Percentiles rank a stretch among this genome's conserved stretches.
These are phyloP conservation scores for Suillus decipiens DNA, from an alignment of 768 basidiomycete species.

Conservation along the genomic window DNA sequence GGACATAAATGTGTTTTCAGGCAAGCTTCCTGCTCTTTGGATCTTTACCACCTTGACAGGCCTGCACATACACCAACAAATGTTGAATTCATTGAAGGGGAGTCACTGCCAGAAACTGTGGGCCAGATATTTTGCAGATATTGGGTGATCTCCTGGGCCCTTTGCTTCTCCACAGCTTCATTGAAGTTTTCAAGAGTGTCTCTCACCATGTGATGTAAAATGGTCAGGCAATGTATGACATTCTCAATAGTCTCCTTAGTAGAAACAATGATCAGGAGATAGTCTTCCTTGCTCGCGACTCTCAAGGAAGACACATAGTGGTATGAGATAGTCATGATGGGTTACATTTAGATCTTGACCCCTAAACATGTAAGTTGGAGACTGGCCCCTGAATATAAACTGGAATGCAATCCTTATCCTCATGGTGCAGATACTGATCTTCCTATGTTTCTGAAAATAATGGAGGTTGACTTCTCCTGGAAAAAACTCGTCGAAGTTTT, in stretches of 20 bases:
- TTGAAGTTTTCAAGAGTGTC: background rate
- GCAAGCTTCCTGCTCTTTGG: background rate
- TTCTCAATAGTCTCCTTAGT: background rate
- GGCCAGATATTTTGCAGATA: background rate
- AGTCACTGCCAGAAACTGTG: background rate
- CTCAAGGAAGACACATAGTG: background rate
- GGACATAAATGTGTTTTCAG: background rate
- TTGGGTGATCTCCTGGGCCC: background rate
- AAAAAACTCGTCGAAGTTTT: background rate
- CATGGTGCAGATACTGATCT: background rate
- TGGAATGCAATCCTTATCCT: background rate
- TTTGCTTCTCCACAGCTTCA: background rate
- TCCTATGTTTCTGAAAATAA: background rate
- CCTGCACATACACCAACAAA: background rate
- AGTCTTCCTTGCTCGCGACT: background rate
- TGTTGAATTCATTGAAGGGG: background rate
- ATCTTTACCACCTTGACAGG: background rate
- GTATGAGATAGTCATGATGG: background rate
- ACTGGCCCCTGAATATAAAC: background rate
- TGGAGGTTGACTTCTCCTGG: background rate
- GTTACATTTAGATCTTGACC: background rate
- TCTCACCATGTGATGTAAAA: background rate
- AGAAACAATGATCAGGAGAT: background rate
- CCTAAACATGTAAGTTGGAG: background rate
- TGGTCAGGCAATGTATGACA: background rate